Evolutionary conservation across 805 yeast species (phyloP), one percentile per base, ranked within the genome.

Genomic region (Starmera dryadoides): DNA sequence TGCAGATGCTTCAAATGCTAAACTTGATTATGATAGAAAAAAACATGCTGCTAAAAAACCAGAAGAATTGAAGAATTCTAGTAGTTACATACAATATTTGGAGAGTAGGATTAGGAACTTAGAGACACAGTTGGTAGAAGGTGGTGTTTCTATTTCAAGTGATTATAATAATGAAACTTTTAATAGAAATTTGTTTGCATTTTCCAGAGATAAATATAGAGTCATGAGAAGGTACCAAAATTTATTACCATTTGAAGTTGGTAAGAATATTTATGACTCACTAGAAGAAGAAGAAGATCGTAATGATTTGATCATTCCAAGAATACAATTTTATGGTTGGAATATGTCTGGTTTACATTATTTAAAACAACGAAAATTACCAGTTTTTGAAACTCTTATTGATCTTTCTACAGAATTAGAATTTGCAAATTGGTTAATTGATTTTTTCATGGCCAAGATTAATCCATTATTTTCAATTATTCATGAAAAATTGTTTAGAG

Each of bases 311-410:
- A 48, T 57, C 11, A 43, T 71, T n/a, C 83, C 83, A 4, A 55
- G 83, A 34, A 60, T 68, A n/a, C 81, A 79, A 50, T 71, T 67
- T 37, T 79, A 74, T 48, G 83, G 81, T 14, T 79, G 84, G 83
- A 79, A 79, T 51, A 60, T 77, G 73, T 62, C 71, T n/a, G 84
- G 84, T 1, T 67, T 67, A 22, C 71, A 69, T 48, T 79, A 74
- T 49, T 44, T 76, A 16, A 44, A 42, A 30, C 73, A 72, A 17
- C 38, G 50, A 14, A 56, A 51, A 3, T 39, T 53, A 11, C 67
- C 71, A 1, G 56, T 52, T 3, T 42, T 58, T 14, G 30, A 26
- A 8, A 42, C 37, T 11, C 34, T 45, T 6, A 38, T 49, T 18
- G 50, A 52, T 21, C 41, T 59, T 15, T 36, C 40, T 7, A 47